Conservation (phyloP, 495 filamentous ascomycete genomes). For the Penicillium macrosclerotiorum region DNA sequence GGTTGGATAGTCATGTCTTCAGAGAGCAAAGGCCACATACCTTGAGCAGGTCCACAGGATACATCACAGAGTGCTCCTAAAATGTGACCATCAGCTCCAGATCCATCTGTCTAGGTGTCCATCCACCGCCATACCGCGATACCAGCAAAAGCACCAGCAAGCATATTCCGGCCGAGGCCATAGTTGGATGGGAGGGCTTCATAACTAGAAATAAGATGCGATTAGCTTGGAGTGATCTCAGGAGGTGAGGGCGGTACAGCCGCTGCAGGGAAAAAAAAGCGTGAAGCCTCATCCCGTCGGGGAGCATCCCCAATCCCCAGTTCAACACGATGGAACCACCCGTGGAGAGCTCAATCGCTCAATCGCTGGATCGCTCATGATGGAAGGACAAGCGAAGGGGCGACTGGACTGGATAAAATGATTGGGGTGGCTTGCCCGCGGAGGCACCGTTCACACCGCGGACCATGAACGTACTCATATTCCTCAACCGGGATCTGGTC, state of each 20-base stretch:
- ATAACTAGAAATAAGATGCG: constrained; percentile 46
- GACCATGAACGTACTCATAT: constrained; percentile 44
- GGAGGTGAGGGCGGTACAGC: no score
- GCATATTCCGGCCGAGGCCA: constrained; percentile 73
- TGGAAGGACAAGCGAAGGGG: no score
- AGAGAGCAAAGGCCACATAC: constrained; percentile 50
- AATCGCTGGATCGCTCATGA: no score
- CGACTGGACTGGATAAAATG: no score
- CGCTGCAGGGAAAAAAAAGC: background rate
- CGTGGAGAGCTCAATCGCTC: background rate
- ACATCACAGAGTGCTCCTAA: constrained; percentile 92
- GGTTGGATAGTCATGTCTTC: background rate
- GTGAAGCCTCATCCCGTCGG: no score
- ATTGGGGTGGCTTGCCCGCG: background rate
- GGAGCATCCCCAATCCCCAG: no score
- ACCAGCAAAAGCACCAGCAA: constrained; percentile 93
- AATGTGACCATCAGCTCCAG: constrained; percentile 19
- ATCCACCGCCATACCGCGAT: constrained; percentile 68
- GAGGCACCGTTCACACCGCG: background rate
- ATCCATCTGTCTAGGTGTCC: constrained; percentile 1
- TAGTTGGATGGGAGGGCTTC: constrained; percentile 70
- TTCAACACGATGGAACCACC: background rate
- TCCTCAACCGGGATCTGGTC: constrained; percentile 40
- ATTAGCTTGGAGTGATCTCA: constrained; percentile 19
- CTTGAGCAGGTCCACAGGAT: constrained; percentile 97